A percentile compares a stretch with the other conserved stretches of the same genome.
phyloP scores from a whole-genome alignment of 1,284 basidiomycete genomes.

The Austroboletus novae-zelandiae region DNA sequence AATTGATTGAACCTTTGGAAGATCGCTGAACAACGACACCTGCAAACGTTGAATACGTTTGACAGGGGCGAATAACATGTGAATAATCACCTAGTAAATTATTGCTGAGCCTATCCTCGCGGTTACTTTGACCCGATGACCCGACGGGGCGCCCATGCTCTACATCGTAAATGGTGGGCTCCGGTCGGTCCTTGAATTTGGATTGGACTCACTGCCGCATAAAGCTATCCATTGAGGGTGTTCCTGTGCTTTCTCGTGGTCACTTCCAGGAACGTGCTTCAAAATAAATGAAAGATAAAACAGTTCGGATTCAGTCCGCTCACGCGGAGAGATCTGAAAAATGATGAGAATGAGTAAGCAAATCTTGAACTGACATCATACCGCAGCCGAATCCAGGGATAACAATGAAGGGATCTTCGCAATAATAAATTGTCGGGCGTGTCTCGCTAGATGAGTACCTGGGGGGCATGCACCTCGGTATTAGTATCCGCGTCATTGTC shows the following conservation, averaged over 20 bases:
- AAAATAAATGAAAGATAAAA: conserved; percentile 74
- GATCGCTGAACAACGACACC: conserved; percentile 38
- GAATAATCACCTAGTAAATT: conserved; percentile 56
- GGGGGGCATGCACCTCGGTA: conserved; percentile 10
- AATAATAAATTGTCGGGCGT: conserved; percentile 66
- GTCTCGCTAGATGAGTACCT: conserved; percentile 41
- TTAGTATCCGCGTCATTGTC: neutral
- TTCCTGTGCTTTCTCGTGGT: conserved; percentile 42
- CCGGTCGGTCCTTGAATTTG: neutral
- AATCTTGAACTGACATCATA: conserved; percentile 34
- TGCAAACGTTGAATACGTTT: conserved; percentile 24
- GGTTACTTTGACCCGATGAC: conserved; percentile 26
- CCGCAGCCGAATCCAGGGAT: conserved; percentile 66
- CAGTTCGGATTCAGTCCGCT: conserved; percentile 84
- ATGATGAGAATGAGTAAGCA: conserved; percentile 14
- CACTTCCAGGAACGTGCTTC: conserved; percentile 42
- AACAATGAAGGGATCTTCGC: conserved; percentile 67
- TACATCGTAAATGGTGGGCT: conserved; percentile 27
- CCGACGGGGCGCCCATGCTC: conserved; percentile 62
- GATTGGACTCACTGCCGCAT: conserved; percentile 53
- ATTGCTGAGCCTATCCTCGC: conserved; percentile 56
- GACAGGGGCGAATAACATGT: neutral
- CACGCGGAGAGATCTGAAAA: conserved; percentile 62
- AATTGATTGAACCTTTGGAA: conserved; percentile 16
- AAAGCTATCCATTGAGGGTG: conserved; percentile 67